Evolutionary conservation across 2,329 filamentous ascomycete genomes (phyloP).

Genomic region (Venturia effusa): DNA sequence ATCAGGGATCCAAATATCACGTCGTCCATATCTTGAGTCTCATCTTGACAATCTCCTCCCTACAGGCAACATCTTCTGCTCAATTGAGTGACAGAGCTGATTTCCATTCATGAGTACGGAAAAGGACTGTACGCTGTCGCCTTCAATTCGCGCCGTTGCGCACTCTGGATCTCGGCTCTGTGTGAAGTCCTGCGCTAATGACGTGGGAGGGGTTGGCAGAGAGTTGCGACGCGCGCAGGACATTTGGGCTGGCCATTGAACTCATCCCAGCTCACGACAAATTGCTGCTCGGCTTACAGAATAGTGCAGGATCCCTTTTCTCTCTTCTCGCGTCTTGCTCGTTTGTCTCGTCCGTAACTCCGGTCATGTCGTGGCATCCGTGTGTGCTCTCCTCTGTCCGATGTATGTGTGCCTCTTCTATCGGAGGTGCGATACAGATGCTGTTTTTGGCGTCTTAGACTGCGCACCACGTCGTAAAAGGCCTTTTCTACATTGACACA

Average conservation of each 20-base stretch:
- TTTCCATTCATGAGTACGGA: neutral
- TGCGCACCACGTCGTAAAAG: constrained; percentile 93
- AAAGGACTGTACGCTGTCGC: neutral
- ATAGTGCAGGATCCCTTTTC: constrained; percentile 9
- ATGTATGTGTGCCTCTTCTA: constrained; percentile 9
- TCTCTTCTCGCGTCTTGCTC: constrained; percentile 9
- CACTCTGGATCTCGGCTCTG: neutral
- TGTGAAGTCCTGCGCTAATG: neutral
- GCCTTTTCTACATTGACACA: constrained; percentile 98
- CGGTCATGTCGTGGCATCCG: constrained; percentile 7
- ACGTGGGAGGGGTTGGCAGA: neutral
- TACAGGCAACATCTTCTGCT: neutral
- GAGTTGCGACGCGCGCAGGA: neutral
- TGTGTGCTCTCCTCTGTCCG: constrained; percentile 3
- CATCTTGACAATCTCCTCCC: neutral
- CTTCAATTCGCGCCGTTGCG: neutral
- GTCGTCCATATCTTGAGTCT: neutral
- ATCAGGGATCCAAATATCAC: neutral
- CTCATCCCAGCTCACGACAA: neutral
- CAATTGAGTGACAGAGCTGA: neutral
- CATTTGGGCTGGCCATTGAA: neutral
- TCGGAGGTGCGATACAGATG: constrained; percentile 12
- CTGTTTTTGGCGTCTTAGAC: constrained; percentile 74
- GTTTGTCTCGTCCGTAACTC: neutral
- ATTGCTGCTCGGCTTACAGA: neutral